phyloP scores from a whole-genome alignment of 2,329 filamentous ascomycete genomes.

The Trichoderma brevicompactum region DNA sequence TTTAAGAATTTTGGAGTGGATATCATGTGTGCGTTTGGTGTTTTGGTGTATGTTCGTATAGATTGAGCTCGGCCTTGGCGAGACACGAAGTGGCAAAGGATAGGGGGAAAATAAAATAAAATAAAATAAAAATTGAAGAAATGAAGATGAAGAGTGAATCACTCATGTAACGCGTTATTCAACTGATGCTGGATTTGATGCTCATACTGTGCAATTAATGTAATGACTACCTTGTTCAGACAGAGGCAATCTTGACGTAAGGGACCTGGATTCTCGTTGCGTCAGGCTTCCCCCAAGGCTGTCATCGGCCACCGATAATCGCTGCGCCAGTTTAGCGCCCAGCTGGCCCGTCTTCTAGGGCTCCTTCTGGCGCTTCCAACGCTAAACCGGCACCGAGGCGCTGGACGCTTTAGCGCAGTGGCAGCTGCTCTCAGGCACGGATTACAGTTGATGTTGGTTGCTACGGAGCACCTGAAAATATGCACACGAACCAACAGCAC shows the following conservation, averaged over 20 bases:
- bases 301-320: not conserved
- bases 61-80: not conserved
- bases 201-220: not conserved
- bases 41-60: too few species aligned
- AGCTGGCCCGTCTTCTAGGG: not conserved
- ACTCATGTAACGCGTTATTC: not conserved
- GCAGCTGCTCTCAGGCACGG: too few species aligned
- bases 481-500: not conserved
- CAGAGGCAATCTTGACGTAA: conserved; percentile 20
- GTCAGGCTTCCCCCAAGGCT: conserved; percentile 27
- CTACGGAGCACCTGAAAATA: too few species aligned
- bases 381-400: not conserved
- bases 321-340: too few species aligned
- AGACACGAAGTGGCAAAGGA: conserved; percentile 1
- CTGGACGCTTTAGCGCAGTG: too few species aligned
- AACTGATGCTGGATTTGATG: not conserved
- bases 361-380: not conserved
- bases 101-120: not conserved
- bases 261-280: not conserved
- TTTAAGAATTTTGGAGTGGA: too few species aligned
- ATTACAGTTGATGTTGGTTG: too few species aligned
- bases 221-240: not conserved
- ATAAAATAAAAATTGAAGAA: not conserved
- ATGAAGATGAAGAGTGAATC: too few species aligned
- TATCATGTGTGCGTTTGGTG: too few species aligned